Evolutionary conservation across 2,329 filamentous ascomycete genomes (phyloP), one percentile per base, ranked within the genome.

Genomic region (Trichophyton mentagrophytes): DNA sequence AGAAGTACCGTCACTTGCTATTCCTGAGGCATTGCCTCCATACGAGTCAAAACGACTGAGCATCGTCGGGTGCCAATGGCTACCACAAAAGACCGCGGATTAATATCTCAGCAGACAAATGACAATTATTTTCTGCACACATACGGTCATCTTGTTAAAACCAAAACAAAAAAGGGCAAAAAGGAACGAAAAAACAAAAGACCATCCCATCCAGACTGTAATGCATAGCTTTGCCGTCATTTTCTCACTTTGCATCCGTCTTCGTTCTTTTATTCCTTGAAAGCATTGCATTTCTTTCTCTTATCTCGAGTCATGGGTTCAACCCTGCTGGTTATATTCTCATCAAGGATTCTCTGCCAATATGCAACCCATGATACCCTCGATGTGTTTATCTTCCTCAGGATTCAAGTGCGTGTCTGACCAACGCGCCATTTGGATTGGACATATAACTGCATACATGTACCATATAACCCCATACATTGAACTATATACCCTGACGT

Each of bases 1-100:
- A 6, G 63, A 65, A 49, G 62, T 69, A 8, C 68, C 68, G 15
- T 53, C 63, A 15, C 13, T 20, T 53, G 13, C 30, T 13, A 56
- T 53, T 15, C 44, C 64, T 65, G 69, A 74, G 65, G 75, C 72
- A 20, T 74, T 72, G 20, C 68, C 66, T 7, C 68, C 74, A 62
- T 79, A 49, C 46, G 51, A 58, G 13, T n/a, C 30, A 2, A 38
- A 25, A 55, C 49, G 49, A 17, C 27, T 55, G 30, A 55, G 49
- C 27, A 36, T 55, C n/a, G 8, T 17, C 17, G 33, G 49, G 27
- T 55, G 49, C n/a, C 49, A 55, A 36, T 36, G 25, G n/a, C 49
- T 55, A n/a, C 49, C 49, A 9, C 49, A 55, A n/a, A 33, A 20
- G 17, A 20, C 7, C 30, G 11, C 30, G 15, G 13, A 55, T 44